These are phyloP conservation scores for Teratosphaeria destructans DNA, from an alignment of 2,329 filamentous ascomycete genomes.

Conservation along the genomic window DNA sequence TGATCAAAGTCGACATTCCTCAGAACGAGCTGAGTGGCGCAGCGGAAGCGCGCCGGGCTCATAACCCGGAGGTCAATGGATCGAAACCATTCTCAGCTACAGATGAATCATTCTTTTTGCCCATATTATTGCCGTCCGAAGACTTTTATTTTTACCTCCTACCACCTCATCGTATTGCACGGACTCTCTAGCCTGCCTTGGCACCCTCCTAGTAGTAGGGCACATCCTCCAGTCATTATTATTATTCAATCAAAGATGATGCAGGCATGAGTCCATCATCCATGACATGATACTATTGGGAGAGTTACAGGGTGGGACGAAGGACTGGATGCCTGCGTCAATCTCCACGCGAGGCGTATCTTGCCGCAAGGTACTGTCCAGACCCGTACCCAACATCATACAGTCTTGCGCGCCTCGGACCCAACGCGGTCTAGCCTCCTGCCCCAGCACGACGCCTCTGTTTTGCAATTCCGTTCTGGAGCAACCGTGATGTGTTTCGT, in stretches of 20 bases:
- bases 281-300: not conserved
- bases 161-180: too few species aligned
- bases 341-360: not conserved
- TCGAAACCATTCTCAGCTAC: slow-evolving; percentile 22
- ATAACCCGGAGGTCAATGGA: slow-evolving; percentile 23
- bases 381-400: not conserved
- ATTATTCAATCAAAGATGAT: not conserved
- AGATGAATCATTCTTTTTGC: slow-evolving; percentile 1
- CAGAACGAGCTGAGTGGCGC: too few species aligned
- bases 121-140: too few species aligned
- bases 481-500: slow-evolving; percentile 2
- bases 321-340: not conserved
- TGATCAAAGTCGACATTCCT: too few species aligned
- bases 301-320: too few species aligned
- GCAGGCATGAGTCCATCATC: not conserved
- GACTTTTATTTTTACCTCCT: too few species aligned
- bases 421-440: not conserved
- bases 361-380: not conserved
- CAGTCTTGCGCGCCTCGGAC: slow-evolving; percentile 1
- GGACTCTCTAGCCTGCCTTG: too few species aligned
- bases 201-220: too few species aligned
- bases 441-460: not conserved
- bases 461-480: slow-evolving; percentile 4
- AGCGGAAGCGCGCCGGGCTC: slow-evolving; percentile 10
- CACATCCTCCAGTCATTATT: too few species aligned